These are phyloP conservation scores for Coemansia reversa DNA, from an alignment of 192 early-diverging fungal species.

Conservation along the genomic window DNA sequence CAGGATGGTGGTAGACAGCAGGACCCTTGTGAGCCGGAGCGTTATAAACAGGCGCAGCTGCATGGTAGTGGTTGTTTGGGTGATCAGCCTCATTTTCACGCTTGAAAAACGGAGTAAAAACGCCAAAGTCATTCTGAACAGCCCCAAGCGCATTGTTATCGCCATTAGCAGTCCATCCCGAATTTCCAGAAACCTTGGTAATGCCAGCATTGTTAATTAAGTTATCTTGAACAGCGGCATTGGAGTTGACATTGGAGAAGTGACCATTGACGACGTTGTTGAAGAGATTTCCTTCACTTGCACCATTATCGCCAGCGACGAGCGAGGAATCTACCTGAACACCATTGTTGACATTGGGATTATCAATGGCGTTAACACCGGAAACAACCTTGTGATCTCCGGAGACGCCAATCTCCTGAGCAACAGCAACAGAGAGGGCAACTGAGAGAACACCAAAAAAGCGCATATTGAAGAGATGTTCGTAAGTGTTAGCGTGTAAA, in stretches of 20 bases:
- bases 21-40: background rate
- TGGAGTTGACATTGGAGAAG: conserved; percentile 26
- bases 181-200: conserved; percentile 20
- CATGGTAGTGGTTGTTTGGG: conserved; percentile 11
- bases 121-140: conserved; percentile 20
- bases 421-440: conserved; percentile 11
- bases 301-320: conserved; percentile 7
- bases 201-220: conserved; percentile 28
- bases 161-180: conserved; percentile 39
- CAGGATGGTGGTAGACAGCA: conserved; percentile 14
- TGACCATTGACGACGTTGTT: conserved; percentile 22
- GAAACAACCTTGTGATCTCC: conserved; percentile 16
- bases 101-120: background rate
- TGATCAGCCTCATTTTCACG: conserved; percentile 18
- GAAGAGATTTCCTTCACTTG: conserved; percentile 13
- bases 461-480: conserved; percentile 20
- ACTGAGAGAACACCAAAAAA: conserved; percentile 15
- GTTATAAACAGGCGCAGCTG: conserved; percentile 7
- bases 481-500: background rate
- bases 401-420: conserved; percentile 31
- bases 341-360: conserved; percentile 40
- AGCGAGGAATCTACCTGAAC: conserved; percentile 24
- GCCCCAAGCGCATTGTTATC: conserved; percentile 21
- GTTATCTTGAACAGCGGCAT: conserved; percentile 23
- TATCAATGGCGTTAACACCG: conserved; percentile 29